A percentile compares a stretch with the other conserved stretches of the same genome.
Conservation (phyloP, 345 rosid species). For the Salix caprea region DNA sequence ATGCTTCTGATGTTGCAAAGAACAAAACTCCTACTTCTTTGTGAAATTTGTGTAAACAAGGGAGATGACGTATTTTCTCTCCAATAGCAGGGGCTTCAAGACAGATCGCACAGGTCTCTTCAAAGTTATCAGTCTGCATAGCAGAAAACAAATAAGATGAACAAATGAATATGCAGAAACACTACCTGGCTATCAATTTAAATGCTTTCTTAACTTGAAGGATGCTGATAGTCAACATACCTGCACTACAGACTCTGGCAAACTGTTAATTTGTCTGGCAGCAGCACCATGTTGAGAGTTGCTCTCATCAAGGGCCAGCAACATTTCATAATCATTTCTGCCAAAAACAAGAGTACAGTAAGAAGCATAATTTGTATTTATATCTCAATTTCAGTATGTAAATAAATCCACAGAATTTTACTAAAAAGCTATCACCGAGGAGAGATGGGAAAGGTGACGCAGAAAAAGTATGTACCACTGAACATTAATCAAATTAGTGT, state of each 20-base stretch:
- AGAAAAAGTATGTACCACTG: no score
- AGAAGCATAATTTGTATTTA: neutral
- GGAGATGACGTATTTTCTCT: slow-evolving; percentile 86
- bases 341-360: slow-evolving; percentile 6
- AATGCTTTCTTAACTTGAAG: neutral
- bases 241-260: slow-evolving; percentile 66
- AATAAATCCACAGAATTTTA: no score
- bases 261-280: slow-evolving; percentile 55
- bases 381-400: no score
- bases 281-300: slow-evolving; percentile 59
- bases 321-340: slow-evolving; percentile 92
- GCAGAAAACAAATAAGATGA: neutral
- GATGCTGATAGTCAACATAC: slow-evolving; percentile 9
- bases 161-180: neutral
- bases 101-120: slow-evolving; percentile 78
- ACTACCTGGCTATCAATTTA: neutral
- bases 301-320: slow-evolving; percentile 85
- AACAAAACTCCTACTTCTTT: slow-evolving; percentile 53
- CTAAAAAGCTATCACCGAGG: no score
- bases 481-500: no score
- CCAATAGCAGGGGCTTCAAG: slow-evolving; percentile 73
- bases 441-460: no score
- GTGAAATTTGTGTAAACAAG: slow-evolving; percentile 97
- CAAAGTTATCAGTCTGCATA: slow-evolving; percentile 51
- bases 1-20: neutral